A percentile compares a stretch with the other conserved stretches of the same genome.
phyloP scores from a whole-genome alignment of 305 asterid genomes.

The Fraxinus xanthoxyloides region DNA sequence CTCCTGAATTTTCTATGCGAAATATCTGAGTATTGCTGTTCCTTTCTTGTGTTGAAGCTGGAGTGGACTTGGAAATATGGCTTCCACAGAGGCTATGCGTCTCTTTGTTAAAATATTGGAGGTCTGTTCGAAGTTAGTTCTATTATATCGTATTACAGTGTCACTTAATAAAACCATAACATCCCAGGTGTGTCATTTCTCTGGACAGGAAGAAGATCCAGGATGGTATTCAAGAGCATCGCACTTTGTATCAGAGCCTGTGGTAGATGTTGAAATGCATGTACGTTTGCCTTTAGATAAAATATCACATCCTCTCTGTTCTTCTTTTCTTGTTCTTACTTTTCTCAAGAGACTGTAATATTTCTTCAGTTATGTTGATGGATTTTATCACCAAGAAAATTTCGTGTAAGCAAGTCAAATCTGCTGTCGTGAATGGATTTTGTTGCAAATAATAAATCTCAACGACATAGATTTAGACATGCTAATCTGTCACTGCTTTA shows the following conservation, averaged over 20 bases:
- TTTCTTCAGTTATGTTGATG: neutral
- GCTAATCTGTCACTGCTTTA: neutral
- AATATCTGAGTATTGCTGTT: conserved; percentile 13
- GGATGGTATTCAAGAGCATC: conserved; percentile 91
- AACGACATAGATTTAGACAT: neutral
- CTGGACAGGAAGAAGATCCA: conserved; percentile 85
- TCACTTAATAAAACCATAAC: conserved; percentile 13
- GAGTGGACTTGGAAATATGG: conserved; percentile 89
- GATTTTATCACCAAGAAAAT: conserved; percentile 19
- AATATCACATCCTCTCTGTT: conserved; percentile 17
- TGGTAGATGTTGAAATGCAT: conserved; percentile 61
- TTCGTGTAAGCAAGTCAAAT: conserved; percentile 17
- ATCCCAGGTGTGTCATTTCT: neutral
- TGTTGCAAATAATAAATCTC: conserved; percentile 1
- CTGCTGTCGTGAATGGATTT: conserved; percentile 5
- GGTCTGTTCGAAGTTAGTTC: conserved; percentile 43
- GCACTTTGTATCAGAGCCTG: conserved; percentile 59
- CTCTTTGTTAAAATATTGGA: conserved; percentile 90
- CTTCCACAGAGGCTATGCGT: conserved; percentile 93
- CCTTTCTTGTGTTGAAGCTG: conserved; percentile 55
- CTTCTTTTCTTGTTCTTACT: conserved; percentile 5
- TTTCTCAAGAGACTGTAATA: neutral
- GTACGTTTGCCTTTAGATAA: conserved; percentile 47
- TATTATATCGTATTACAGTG: conserved; percentile 2
- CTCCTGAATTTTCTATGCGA: neutral